These are phyloP conservation scores for Colletotrichum sublineola DNA, from an alignment of 2,329 filamentous ascomycete genomes.

Conservation along the genomic window DNA sequence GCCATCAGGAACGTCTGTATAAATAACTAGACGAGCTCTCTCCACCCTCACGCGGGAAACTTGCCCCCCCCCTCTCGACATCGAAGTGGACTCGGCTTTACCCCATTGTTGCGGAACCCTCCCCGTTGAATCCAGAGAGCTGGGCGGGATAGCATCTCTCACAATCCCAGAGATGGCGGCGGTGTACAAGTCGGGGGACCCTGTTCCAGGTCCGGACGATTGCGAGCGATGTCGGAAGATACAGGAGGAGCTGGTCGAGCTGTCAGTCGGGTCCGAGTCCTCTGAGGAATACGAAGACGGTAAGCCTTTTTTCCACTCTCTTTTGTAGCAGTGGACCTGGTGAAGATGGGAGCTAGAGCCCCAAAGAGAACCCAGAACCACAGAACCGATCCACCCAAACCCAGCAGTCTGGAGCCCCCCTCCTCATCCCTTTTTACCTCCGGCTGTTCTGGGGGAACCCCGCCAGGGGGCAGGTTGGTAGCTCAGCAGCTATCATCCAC, in stretches of 20 bases:
- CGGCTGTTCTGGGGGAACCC: conserved; percentile 27
- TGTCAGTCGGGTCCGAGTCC: conserved; percentile 26
- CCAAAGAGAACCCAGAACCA: conserved; percentile 2
- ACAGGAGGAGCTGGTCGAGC: conserved; percentile 29
- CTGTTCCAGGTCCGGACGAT: conserved; percentile 17
- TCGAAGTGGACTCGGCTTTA: background rate
- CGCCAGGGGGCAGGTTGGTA: background rate
- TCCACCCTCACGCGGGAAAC: conserved; percentile 7
- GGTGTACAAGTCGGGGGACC: conserved; percentile 22
- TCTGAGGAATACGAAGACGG: conserved; percentile 39
- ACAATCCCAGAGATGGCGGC: background rate
- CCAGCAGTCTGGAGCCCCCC: conserved; percentile 10
- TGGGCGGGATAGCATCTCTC: background rate
- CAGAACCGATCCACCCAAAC: conserved; percentile 30
- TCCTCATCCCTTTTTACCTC: background rate
- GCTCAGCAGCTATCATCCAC: background rate
- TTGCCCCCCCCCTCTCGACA: background rate
- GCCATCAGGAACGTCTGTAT: conserved; percentile 26
- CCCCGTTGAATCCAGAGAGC: background rate
- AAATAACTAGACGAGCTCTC: conserved; percentile 26
- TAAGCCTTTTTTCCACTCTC: conserved; percentile 1
- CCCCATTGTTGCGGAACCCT: background rate
- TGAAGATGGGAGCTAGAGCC: conserved; percentile 28
- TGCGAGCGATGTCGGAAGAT: conserved; percentile 42
- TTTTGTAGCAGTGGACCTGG: conserved; percentile 30